Evolutionary conservation across 352 stramenopile species (phyloP).

Genomic region (Albugo laibachii): DNA sequence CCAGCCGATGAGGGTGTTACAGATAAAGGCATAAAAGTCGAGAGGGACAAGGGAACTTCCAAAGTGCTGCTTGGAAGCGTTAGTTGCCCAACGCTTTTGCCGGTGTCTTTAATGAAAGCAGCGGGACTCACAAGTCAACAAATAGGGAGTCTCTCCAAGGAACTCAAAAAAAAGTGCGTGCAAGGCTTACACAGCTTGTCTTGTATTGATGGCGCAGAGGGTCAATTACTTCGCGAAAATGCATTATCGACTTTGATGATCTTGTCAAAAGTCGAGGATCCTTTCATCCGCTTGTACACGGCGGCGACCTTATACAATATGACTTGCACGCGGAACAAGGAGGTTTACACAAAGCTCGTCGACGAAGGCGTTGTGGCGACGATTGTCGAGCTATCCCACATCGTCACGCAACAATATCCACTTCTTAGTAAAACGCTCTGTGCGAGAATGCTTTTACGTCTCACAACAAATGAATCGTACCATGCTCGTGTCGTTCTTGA

Average conservation of each 20-base stretch:
- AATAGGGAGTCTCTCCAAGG: slow-evolving; percentile 15
- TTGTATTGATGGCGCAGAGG: slow-evolving; percentile 48
- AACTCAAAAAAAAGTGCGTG: slow-evolving; percentile 58
- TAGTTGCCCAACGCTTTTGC: background rate
- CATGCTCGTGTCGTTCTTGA: slow-evolving; percentile 70
- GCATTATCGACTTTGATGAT: slow-evolving; percentile 30
- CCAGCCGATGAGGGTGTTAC: background rate
- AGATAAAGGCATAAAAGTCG: background rate
- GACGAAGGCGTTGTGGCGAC: slow-evolving; percentile 34
- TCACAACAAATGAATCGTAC: slow-evolving; percentile 47
- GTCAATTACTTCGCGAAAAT: slow-evolving; percentile 44
- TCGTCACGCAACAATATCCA: slow-evolving; percentile 17
- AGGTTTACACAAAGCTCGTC: slow-evolving; percentile 50
- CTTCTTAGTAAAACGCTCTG: slow-evolving; percentile 31
- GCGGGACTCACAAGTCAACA: background rate
- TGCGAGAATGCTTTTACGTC: slow-evolving; percentile 42
- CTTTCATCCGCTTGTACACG: slow-evolving; percentile 33
- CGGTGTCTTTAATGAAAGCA: background rate
- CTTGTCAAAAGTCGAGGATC: slow-evolving; percentile 54
- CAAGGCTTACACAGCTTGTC: slow-evolving; percentile 69
- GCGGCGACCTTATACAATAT: slow-evolving; percentile 64
- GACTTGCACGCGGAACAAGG: slow-evolving; percentile 9
- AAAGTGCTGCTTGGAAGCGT: background rate
- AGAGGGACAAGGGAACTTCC: background rate
- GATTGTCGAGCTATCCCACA: slow-evolving; percentile 49